Evolutionary conservation across 768 basidiomycete species (phyloP), one percentile per base, ranked within the genome.

Genomic region (Tulasnella sp.): DNA sequence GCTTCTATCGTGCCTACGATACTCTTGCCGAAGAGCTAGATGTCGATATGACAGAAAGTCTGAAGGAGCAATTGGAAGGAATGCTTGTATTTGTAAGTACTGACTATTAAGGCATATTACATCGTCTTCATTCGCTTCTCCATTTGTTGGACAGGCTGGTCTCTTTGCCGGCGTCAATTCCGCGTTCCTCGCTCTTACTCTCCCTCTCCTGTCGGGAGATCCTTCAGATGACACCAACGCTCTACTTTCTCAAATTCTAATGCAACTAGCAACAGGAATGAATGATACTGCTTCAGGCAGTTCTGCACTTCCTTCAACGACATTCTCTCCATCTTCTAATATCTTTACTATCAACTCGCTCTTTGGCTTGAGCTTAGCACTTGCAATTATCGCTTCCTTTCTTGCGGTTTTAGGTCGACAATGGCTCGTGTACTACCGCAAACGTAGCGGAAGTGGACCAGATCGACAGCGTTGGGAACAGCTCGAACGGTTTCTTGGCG

Each of bases 1-100:
- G 95, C 94, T 40, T 96, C 96, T 93, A 93, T 95, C 26, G 86
- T 86, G 35, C 94, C 94, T 83, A 98, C 98, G 84, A 96, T 91
- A 75, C 85, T 87, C 83, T 51, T n/a, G 51, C 51, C 20, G 23
- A 51, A n/a, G 98, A 96, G 35, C 95, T 86, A 11, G 88, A 84
- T 20, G 85, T 84, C 51, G 79, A 75, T 79, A 80, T 69, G 74
- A 71, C n/a, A 80, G 40, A 73, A 83, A 83, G 42, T 23, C 70
- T 37, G 35, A 76, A 40, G 35, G 79, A 74, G 77, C 83, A 86
- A 75, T 81, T 82, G 75, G 83, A 83, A 42, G 88, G 86, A 18
- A 87, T 85, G 20, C 81, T 82, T 35, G 81, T 51, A 23, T 51
- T 51, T 7, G 51, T 51, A 23, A 51, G 42, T 44, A 13, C 13